These are phyloP conservation scores for Aspergillus caelatus DNA, from an alignment of 2,329 filamentous ascomycete species.

Conservation along the genomic window DNA sequence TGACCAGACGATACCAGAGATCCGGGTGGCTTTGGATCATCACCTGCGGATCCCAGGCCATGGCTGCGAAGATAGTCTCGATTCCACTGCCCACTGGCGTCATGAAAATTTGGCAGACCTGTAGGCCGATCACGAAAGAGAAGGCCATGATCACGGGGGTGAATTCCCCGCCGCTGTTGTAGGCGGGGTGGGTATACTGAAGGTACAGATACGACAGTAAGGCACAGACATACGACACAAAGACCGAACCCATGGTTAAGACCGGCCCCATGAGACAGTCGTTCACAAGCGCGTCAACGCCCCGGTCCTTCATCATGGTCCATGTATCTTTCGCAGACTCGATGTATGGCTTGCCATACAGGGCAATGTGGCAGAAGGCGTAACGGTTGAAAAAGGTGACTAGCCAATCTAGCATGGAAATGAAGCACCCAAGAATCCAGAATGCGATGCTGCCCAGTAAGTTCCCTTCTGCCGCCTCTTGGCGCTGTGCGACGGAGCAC, in stretches of 20 bases:
- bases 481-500: slow-evolving; percentile 74
- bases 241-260: slow-evolving; percentile 74
- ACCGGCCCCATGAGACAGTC: slow-evolving; percentile 80
- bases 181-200: slow-evolving; percentile 75
- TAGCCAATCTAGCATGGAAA: slow-evolving; percentile 79
- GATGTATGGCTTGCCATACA: slow-evolving; percentile 89
- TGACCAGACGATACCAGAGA: slow-evolving; percentile 76
- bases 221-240: slow-evolving; percentile 80
- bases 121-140: slow-evolving; percentile 84
- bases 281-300: slow-evolving; percentile 86
- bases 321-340: slow-evolving; percentile 86
- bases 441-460: slow-evolving; percentile 68
- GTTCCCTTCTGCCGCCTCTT: slow-evolving; percentile 68
- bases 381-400: slow-evolving; percentile 89
- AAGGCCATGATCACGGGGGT: slow-evolving; percentile 81
- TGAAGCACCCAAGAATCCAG: slow-evolving; percentile 75
- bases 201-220: slow-evolving; percentile 87
- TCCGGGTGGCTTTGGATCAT: slow-evolving; percentile 80
- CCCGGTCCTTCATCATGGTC: slow-evolving; percentile 88
- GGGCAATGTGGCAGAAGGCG: slow-evolving; percentile 87
- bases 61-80: slow-evolving; percentile 87
- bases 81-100: slow-evolving; percentile 86
- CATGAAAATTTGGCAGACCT: slow-evolving; percentile 87
- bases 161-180: slow-evolving; percentile 69
- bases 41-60: slow-evolving; percentile 66